Evolutionary conservation across 345 rosid species (phyloP), one percentile per base, ranked within the genome.

Genomic region (Gynandropsis gynandra): DNA sequence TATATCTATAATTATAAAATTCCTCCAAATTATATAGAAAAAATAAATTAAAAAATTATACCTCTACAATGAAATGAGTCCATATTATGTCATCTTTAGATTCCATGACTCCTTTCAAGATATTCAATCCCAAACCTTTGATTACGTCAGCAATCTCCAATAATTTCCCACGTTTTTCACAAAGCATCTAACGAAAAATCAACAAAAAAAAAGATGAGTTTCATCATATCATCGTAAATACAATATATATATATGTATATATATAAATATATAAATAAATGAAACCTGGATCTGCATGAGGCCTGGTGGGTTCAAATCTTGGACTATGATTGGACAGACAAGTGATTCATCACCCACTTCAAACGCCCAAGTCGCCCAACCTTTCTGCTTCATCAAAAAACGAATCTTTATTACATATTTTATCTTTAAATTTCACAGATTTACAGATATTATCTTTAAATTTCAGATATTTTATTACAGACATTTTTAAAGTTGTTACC

Each of bases 41-140:
- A 50, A 70, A 13, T 63, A 43, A 49, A 40, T 16, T 18, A 50
- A 32, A 51, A 50, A 15, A 58, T 24, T 16, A 61, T 70, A 82
- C 98, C 85, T 85, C 95, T 3, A 87, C 90, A 10, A 85, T 74
- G 67, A 92, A 85, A 48, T 67, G 94, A 7, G 94, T 75, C 98
- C 95, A 87, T 34, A 85, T 75, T 58, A 74, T 80, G 45, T 71
- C 70, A 13, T 74, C 67, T 55, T 75, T 69, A 42, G 59, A 62
- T 61, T 85, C 95, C 88, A 82, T 80, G 21, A 72, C 76, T 65
- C 98, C 98, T 67, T 85, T 82, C 69, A 83, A 42, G 56, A 92
- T 80, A 49, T 78, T 75, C 68, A 92, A 64, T 20, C 97, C 94
- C 38, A 87, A 65, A 14, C 88, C 81, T 42, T 76, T 72, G 18